Conservation (phyloP, 257 asterid genomes). For the Osmanthus fragrans region DNA sequence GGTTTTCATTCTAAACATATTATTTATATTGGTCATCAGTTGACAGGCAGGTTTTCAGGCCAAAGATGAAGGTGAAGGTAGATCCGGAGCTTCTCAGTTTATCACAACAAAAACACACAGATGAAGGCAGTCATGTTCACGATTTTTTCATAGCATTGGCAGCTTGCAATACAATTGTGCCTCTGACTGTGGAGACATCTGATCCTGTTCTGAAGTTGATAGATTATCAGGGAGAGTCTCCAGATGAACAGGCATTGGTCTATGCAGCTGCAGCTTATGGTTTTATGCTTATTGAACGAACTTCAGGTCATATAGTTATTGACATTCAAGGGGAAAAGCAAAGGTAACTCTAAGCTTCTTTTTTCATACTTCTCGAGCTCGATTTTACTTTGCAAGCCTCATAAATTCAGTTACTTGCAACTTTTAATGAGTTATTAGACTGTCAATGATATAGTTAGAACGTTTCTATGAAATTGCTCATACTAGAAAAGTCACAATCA, state of each 20-base stretch:
- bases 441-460: slow-evolving; percentile 1
- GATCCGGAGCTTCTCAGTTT: slow-evolving; percentile 66
- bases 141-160: slow-evolving; percentile 92
- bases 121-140: slow-evolving; percentile 52
- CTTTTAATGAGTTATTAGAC: neutral
- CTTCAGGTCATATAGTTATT: slow-evolving; percentile 86
- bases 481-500: neutral
- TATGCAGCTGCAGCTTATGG: slow-evolving; percentile 97
- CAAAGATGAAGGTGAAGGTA: slow-evolving; percentile 74
- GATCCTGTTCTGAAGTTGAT: slow-evolving; percentile 78
- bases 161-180: slow-evolving; percentile 98
- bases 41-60: slow-evolving; percentile 64
- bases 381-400: slow-evolving; percentile 3
- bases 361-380: slow-evolving; percentile 12
- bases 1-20: slow-evolving; percentile 16
- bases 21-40: slow-evolving; percentile 40
- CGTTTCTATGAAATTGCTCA: neutral
- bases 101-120: slow-evolving; percentile 49
- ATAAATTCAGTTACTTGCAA: neutral
- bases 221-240: slow-evolving; percentile 98
- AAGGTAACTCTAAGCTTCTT: slow-evolving; percentile 51
- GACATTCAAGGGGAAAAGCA: slow-evolving; percentile 85
- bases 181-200: slow-evolving; percentile 66
- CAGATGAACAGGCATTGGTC: slow-evolving; percentile 98
- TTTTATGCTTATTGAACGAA: slow-evolving; percentile 90